Evolutionary conservation across 2,329 filamentous ascomycete species (phyloP), one percentile per base, ranked within the genome.

Genomic region (Didymella pomorum): DNA sequence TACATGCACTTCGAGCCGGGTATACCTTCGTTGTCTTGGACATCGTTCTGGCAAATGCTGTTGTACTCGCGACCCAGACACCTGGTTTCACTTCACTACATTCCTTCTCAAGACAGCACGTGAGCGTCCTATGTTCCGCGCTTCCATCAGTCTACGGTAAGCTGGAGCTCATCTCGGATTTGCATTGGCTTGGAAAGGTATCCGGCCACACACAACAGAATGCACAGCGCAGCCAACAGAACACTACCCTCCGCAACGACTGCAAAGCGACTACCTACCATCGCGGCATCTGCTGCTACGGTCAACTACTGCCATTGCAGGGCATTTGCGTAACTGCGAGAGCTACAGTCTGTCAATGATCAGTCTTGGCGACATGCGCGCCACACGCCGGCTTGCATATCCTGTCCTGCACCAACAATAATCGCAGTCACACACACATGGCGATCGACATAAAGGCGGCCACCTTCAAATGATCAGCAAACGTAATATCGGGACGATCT

Each of bases 11-110:
- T 43, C n/a, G n/a, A 18, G 21, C 4, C 28, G 28, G 43, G 14
- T 18, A 26, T 23, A 20, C 28, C 16, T 14, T 49, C 35, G 29
- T n/a, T n/a, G 10, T 3, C 16, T 39, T 45, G 16, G 23, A 26
- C 45, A 33, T 14, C 41, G 14, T 43, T 42, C 20, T 53, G 25
- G 29, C 39, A 48, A 35, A 28, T 25, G 37, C 44, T 53, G 43
- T 41, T 10, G 55, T 58, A 39, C 29, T 44, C 42, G 14, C 44
- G 25, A 33, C 56, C 56, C 49, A 53, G 16, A 49, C 44, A 35
- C 49, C 49, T 52, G 55, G 49, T 49, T 52, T 4, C 18, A 47
- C 44, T 23, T 35, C 33, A 37, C 37, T 57, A 48, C 47, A 43
- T 23, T 31, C 16, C 7, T 23, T 43, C 28, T 18, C 43, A 48